Percentiles rank a stretch among this genome's conserved stretches.
Conservation (phyloP, 805 yeast genomes). For the Brettanomyces sp. region DNA sequence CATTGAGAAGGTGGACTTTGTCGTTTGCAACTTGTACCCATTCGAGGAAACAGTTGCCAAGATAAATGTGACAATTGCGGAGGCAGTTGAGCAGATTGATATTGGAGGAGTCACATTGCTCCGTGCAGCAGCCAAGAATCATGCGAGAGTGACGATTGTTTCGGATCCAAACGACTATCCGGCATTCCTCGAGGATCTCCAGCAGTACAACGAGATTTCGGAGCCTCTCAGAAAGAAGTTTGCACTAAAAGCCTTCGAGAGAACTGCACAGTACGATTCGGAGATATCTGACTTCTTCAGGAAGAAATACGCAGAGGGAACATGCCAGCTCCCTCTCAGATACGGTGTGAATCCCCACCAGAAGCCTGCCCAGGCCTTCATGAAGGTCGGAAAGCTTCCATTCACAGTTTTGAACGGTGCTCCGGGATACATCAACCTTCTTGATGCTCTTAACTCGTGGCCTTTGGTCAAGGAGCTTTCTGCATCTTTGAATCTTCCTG, state of each 20-base stretch:
- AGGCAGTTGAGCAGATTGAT: slow-evolving; percentile 97
- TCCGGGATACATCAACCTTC: slow-evolving; percentile 94
- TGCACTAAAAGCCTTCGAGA: slow-evolving; percentile 96
- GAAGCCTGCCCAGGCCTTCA: slow-evolving; percentile 97
- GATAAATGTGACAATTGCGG: slow-evolving; percentile 89
- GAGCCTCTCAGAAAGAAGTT: slow-evolving; percentile 66
- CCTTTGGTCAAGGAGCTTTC: slow-evolving; percentile 95
- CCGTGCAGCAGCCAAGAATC: slow-evolving; percentile 99
- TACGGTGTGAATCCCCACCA: slow-evolving; percentile 99
- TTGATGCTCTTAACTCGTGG: slow-evolving; percentile 98
- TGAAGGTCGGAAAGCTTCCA: slow-evolving; percentile 79
- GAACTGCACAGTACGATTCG: slow-evolving; percentile 94
- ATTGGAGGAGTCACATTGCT: slow-evolving; percentile 96
- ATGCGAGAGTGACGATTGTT: slow-evolving; percentile 87
- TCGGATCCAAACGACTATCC: slow-evolving; percentile 95
- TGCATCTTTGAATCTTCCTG: slow-evolving; percentile 90
- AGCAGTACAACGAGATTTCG: slow-evolving; percentile 55
- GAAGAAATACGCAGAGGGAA: slow-evolving; percentile 88
- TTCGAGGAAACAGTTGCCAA: slow-evolving; percentile 96
- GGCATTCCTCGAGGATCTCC: slow-evolving; percentile 72
- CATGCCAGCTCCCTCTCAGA: slow-evolving; percentile 85
- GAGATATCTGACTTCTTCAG: slow-evolving; percentile 96
- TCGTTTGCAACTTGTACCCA: slow-evolving; percentile 96
- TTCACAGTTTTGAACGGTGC: slow-evolving; percentile 90
- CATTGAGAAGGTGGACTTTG: slow-evolving; percentile 92